These are phyloP conservation scores for Fusarium chlamydosporum DNA, from an alignment of 2,329 filamentous ascomycete species.

Conservation along the genomic window DNA sequence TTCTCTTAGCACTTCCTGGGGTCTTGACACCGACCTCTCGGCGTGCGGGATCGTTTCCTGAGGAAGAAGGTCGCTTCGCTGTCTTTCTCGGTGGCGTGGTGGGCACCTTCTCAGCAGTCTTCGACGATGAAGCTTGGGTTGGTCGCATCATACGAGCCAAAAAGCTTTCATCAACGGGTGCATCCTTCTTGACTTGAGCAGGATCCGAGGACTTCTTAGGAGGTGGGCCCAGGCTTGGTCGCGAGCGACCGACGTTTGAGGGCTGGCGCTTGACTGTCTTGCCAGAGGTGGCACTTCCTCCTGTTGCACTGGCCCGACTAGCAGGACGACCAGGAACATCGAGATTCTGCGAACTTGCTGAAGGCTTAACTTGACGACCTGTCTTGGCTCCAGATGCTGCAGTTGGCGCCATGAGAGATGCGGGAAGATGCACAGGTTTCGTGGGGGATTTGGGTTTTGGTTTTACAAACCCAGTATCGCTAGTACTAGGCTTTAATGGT, in stretches of 20 bases:
- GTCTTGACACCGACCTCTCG: conserved; percentile 47
- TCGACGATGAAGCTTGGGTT: conserved; percentile 77
- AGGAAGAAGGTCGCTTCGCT: conserved; percentile 43
- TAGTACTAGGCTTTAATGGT: conserved; percentile 58
- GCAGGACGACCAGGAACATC: conserved; percentile 58
- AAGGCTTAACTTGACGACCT: conserved; percentile 47
- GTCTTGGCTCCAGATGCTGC: conserved; percentile 76
- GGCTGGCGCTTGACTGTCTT: conserved; percentile 61
- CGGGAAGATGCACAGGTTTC: conserved; percentile 74
- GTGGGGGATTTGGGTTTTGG: conserved; percentile 78
- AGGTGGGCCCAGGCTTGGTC: conserved; percentile 70
- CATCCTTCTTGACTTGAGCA: conserved; percentile 63
- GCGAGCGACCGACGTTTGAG: conserved; percentile 61
- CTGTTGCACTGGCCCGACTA: conserved; percentile 61
- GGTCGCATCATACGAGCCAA: conserved; percentile 87
- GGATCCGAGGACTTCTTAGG: conserved; percentile 63
- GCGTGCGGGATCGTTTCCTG: conserved; percentile 40
- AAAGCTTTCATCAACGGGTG: conserved; percentile 77
- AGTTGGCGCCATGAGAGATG: conserved; percentile 78
- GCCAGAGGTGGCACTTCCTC: conserved; percentile 36
- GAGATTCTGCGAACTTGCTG: conserved; percentile 55
- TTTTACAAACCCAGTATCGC: conserved; percentile 65
- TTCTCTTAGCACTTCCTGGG: conserved; percentile 46
- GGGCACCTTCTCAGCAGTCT: conserved; percentile 73
- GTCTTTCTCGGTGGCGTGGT: conserved; percentile 64